Percentiles rank a stretch among this genome's conserved stretches.
Conservation (phyloP, 495 filamentous ascomycete species). For the Xylona heveae region DNA sequence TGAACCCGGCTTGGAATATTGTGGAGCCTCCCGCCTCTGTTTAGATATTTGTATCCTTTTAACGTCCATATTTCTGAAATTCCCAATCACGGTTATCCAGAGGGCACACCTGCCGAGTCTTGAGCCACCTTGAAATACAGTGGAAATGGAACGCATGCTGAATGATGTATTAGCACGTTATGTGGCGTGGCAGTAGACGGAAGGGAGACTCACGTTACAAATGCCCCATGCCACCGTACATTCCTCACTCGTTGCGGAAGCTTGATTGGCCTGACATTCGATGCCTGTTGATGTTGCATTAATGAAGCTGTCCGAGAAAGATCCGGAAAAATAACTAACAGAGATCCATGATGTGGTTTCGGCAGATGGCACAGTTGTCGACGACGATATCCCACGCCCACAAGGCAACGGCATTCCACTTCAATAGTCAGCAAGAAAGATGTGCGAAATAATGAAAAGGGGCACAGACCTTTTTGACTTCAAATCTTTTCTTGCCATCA, state of each 20-base stretch:
- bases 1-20: too few species aligned
- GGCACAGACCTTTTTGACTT: conserved; percentile 79
- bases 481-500: conserved; percentile 81
- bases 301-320: not conserved
- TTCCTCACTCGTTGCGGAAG: conserved; percentile 89
- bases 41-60: conserved; percentile 16
- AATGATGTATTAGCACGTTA: not conserved
- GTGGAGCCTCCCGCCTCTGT: too few species aligned
- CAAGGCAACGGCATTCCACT: conserved; percentile 99
- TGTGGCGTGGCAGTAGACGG: not conserved
- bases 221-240: conserved; percentile 99
- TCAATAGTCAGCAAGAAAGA: conserved; percentile 6
- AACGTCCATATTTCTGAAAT: conserved; percentile 95
- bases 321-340: conserved; percentile 29
- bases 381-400: conserved; percentile 99
- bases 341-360: conserved; percentile 99
- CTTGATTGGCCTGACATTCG: conserved; percentile 99
- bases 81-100: conserved; percentile 98
- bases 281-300: conserved; percentile 40
- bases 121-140: conserved; percentile 98
- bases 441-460: conserved; percentile 1
- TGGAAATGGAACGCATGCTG: conserved; percentile 99
- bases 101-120: conserved; percentile 97
- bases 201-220: conserved; percentile 57
- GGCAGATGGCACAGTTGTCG: conserved; percentile 98